These are phyloP conservation scores for Candida palmyrensis DNA, from an alignment of 805 yeast species.

Conservation along the genomic window DNA sequence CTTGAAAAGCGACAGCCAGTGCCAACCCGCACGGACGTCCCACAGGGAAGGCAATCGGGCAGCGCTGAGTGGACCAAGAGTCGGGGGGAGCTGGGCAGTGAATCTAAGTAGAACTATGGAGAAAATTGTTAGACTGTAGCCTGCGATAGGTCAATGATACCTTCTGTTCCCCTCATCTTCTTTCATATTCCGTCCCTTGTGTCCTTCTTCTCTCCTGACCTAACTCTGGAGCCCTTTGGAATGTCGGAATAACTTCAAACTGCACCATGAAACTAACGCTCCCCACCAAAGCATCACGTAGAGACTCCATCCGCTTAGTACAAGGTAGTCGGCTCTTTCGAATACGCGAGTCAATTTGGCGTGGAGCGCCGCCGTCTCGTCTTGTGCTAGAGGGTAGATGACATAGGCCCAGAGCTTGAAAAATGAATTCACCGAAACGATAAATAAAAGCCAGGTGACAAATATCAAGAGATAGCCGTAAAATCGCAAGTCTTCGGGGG, in stretches of 20 bases:
- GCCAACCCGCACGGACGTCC: constrained; percentile 6
- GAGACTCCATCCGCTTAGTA: constrained; percentile 33
- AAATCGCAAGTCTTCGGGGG: constrained; percentile 1
- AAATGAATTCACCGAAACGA: constrained; percentile 29
- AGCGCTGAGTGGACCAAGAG: constrained; percentile 65
- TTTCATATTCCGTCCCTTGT: too few species aligned
- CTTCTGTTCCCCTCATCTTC: too few species aligned
- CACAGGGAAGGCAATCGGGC: constrained; percentile 70
- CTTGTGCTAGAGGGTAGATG: constrained; percentile 22
- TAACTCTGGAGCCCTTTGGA: constrained; percentile 52
- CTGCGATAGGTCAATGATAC: too few species aligned
- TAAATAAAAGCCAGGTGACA: constrained; percentile 27
- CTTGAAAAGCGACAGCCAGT: constrained; percentile 13
- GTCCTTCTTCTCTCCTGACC: too few species aligned
- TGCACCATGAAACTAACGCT: constrained; percentile 74
- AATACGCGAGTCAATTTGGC: constrained; percentile 9
- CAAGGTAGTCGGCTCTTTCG: constrained; percentile 22
- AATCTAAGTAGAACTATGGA: not conserved
- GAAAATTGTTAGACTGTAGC: too few species aligned
- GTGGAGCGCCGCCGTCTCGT: constrained; percentile 9
- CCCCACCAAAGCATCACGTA: constrained; percentile 50
- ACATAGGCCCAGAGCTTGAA: constrained; percentile 31
- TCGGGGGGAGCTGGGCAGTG: constrained; percentile 71
- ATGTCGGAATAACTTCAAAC: constrained; percentile 75
- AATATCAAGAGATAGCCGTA: constrained; percentile 27